Conservation (phyloP, 202 grass and related monocot genomes). For the Setaria italica region DNA sequence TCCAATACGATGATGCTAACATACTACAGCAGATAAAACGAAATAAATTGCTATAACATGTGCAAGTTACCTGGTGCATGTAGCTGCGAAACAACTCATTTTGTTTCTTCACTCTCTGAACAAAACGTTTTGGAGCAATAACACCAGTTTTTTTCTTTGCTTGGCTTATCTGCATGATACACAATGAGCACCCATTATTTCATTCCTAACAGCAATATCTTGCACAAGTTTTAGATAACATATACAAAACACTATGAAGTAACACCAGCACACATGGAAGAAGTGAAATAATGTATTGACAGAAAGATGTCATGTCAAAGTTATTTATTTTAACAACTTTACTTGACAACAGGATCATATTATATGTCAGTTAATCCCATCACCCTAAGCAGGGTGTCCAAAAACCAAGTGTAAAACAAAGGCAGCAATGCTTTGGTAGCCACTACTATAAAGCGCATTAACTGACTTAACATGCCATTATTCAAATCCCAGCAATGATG, state of each 20-base stretch:
- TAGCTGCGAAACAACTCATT: conserved; percentile 95
- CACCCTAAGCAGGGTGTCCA: conserved; percentile 1
- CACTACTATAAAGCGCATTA: neutral
- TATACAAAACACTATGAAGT: conserved; percentile 31
- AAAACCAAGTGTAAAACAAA: conserved; percentile 31
- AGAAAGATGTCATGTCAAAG: neutral
- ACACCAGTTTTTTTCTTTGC: conserved; percentile 96
- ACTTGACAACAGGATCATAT: conserved; percentile 14
- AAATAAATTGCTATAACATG: conserved; percentile 18
- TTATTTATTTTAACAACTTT: conserved; percentile 9
- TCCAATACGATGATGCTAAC: conserved; percentile 20
- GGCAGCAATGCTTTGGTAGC: neutral
- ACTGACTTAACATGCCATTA: conserved; percentile 5
- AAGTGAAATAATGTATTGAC: conserved; percentile 24
- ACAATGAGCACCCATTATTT: conserved; percentile 32
- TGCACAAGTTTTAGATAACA: conserved; percentile 28
- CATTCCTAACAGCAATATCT: neutral
- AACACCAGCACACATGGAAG: conserved; percentile 14
- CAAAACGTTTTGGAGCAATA: conserved; percentile 93
- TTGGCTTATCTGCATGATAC: conserved; percentile 79
- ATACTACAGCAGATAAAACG: conserved; percentile 10
- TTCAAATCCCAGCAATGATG: neutral
- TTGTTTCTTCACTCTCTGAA: conserved; percentile 95
- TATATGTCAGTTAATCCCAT: conserved; percentile 21
- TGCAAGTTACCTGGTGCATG: conserved; percentile 86